Evolutionary conservation across 192 early-diverging fungal species (phyloP).

Genomic region (Backusella circina): DNA sequence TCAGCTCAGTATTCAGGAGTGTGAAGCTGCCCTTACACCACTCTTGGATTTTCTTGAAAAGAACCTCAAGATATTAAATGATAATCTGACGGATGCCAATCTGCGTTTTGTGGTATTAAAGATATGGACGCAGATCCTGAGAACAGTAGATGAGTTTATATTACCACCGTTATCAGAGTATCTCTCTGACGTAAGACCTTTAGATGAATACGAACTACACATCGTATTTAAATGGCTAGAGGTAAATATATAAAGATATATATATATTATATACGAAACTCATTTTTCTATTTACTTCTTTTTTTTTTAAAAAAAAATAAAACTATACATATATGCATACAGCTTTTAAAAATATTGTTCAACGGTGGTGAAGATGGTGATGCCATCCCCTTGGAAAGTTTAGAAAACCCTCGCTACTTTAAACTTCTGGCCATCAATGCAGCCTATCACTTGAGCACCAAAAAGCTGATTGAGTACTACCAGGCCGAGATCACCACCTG

Average conservation of each 20-base stretch:
- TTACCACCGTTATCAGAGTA: constrained; percentile 63
- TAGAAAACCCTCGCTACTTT: constrained; percentile 63
- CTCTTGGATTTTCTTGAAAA: constrained; percentile 78
- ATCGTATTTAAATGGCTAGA: constrained; percentile 68
- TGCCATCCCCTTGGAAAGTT: constrained; percentile 52
- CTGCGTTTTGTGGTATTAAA: constrained; percentile 60
- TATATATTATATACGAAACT: background rate
- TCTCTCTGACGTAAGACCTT: constrained; percentile 51
- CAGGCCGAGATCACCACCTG: constrained; percentile 14
- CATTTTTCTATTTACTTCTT: background rate
- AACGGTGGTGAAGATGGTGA: constrained; percentile 71
- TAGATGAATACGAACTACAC: constrained; percentile 61
- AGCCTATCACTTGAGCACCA: constrained; percentile 61
- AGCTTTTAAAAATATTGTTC: constrained; percentile 73
- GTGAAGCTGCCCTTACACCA: constrained; percentile 64
- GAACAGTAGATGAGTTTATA: constrained; percentile 61
- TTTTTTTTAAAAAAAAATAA: no score
- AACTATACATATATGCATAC: background rate
- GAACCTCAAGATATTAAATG: constrained; percentile 62
- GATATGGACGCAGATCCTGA: constrained; percentile 74
- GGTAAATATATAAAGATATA: constrained; percentile 21
- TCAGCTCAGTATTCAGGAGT: constrained; percentile 43
- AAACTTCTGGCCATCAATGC: constrained; percentile 56
- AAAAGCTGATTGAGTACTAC: constrained; percentile 64
- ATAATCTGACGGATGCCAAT: constrained; percentile 65